Evolutionary conservation across 768 basidiomycete genomes (phyloP), one percentile per base, ranked within the genome.

Genomic region (Tylopilus balloui): DNA sequence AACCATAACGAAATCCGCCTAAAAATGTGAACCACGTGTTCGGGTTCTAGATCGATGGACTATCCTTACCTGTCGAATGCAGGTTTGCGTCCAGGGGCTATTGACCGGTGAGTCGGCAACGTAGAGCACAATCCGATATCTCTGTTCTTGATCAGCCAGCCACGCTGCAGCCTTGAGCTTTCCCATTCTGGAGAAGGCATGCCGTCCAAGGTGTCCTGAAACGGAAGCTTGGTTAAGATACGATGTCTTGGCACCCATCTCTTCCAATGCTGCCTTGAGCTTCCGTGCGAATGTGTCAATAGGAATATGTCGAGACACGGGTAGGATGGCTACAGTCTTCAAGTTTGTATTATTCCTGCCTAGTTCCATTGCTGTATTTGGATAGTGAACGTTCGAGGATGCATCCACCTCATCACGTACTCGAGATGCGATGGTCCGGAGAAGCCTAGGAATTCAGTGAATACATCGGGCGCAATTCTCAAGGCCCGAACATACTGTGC

Each of bases 41-140:
- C 34, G 13, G 47, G 48, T 21, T 31, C 37, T 10, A 28, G 31
- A 45, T 20, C 15, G 15, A 51, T 35, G 40, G 35, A 24, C 20
- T 42, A 39, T 37, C 23, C 76, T 40, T 48, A 88, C 89, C 76
- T 97, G 95, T 21, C 92, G 81, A 53, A 99, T 94, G 65, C 94
- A 98, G 1, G 93, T 98, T 68, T 97, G 88, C 25, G 95, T 98
- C 96, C 96, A 99, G 17, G 92, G 88, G 50, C 91, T 94, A 48
- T 82, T 89, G 29, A 95, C 92, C 0, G 94, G 84, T 0, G 95
- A 92, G 68, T 99, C 94, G 7, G 90, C 95, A 27, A 99, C 92
- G 63, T 98, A 98, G 14, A 99, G 78, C 1, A 98, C 94, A 3
- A 84, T 96, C 24, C 92, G 79, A 62, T 87, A 96, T 61, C 89